Conservation (phyloP, 108 stramenopile genomes). For the Parietichytrium sp. region DNA sequence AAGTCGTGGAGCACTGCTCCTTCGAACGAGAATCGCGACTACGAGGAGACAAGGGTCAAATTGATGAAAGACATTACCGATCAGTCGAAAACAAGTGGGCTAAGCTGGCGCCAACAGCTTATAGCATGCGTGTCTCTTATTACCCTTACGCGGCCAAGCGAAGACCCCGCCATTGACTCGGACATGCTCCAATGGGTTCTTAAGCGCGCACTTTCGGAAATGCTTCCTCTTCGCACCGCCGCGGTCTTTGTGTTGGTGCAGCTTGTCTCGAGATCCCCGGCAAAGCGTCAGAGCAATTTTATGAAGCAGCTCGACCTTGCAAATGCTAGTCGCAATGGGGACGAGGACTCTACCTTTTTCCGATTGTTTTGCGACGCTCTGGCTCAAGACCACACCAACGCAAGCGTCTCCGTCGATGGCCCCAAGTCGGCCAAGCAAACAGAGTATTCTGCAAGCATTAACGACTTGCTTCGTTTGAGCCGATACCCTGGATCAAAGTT, state of each 20-base stretch:
- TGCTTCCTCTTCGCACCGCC: conserved; percentile 12
- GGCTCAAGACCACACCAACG: neutral
- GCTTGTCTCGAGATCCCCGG: neutral
- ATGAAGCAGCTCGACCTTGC: neutral
- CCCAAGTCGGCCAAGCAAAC: conserved; percentile 19
- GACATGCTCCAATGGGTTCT: neutral
- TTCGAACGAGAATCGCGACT: neutral
- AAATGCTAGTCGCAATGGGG: no score
- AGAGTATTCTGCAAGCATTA: neutral
- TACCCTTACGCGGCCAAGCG: neutral
- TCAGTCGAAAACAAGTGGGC: neutral
- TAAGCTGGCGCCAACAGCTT: neutral
- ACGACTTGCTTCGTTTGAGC: neutral
- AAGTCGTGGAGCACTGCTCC: neutral
- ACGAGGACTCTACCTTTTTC: neutral
- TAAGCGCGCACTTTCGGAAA: neutral
- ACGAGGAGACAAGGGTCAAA: neutral
- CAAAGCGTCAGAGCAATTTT: neutral
- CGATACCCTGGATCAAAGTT: conserved; percentile 2
- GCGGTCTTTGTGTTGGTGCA: neutral
- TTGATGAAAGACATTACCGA: neutral
- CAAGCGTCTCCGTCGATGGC: conserved; percentile 14
- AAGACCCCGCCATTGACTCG: neutral
- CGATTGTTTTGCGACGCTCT: neutral
- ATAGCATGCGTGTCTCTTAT: neutral